Conservation (phyloP, 1,284 basidiomycete genomes). For the Xerocomus amazonicus region DNA sequence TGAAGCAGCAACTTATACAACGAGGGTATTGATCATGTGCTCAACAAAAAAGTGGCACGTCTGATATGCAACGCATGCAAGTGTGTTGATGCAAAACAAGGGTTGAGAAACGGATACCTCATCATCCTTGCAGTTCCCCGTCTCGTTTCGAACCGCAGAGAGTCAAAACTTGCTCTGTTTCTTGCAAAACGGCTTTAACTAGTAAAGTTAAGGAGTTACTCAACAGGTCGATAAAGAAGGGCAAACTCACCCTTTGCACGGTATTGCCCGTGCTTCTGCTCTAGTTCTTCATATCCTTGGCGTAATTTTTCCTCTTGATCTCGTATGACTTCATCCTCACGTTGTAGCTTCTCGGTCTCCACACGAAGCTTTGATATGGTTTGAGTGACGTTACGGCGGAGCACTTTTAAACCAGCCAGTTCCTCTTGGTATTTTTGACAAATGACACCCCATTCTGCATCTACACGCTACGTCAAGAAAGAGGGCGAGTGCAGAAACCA, state of each 20-base stretch:
- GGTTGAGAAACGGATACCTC: neutral
- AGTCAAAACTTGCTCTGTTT: slow-evolving; percentile 49
- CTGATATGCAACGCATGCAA: too few relatives aligned
- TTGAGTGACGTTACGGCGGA: slow-evolving; percentile 53
- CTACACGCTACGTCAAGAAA: slow-evolving; percentile 29
- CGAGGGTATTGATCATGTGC: too few relatives aligned
- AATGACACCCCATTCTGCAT: slow-evolving; percentile 54
- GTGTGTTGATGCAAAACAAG: too few relatives aligned
- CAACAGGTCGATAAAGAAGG: slow-evolving; percentile 9
- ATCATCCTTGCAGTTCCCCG: slow-evolving; percentile 18
- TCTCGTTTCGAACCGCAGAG: slow-evolving; percentile 46
- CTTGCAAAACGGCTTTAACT: slow-evolving; percentile 59
- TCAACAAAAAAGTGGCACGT: too few relatives aligned
- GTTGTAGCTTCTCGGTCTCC: slow-evolving; percentile 55
- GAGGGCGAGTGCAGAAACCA: neutral
- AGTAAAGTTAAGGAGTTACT: slow-evolving; percentile 3
- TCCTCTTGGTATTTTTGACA: slow-evolving; percentile 56
- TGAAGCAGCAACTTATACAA: too few relatives aligned
- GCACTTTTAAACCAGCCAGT: slow-evolving; percentile 50
- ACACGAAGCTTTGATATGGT: slow-evolving; percentile 50
- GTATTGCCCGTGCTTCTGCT: slow-evolving; percentile 53
- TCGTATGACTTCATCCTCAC: slow-evolving; percentile 51
- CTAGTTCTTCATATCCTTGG: slow-evolving; percentile 50
- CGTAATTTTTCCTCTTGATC: slow-evolving; percentile 52
- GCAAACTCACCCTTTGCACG: slow-evolving; percentile 49